These are phyloP conservation scores for Mortierella sp. DNA, from an alignment of 371 early-diverging fungal species.

Conservation along the genomic window DNA sequence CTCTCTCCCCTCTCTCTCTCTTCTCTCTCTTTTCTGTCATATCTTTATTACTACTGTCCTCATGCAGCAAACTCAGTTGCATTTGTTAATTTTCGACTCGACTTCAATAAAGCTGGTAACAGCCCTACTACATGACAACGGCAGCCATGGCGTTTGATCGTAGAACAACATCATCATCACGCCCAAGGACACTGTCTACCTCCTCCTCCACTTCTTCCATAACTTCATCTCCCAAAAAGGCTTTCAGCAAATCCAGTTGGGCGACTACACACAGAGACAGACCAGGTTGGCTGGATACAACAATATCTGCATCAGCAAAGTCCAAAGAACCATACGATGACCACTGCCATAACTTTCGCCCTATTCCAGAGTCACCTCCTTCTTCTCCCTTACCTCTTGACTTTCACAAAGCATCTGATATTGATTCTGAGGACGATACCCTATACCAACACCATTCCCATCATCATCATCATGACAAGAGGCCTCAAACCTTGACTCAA, in stretches of 20 bases:
- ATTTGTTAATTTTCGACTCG: neutral
- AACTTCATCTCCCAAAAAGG: constrained; percentile 2
- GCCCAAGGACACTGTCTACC: neutral
- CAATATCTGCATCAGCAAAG: neutral
- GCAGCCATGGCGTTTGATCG: neutral
- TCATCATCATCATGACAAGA: neutral
- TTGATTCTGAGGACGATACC: neutral
- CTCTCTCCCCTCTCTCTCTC: neutral
- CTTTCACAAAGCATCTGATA: constrained; percentile 1
- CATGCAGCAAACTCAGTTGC: neutral
- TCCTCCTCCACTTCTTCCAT: constrained; percentile 13
- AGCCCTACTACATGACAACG: constrained; percentile 1
- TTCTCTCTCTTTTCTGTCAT: neutral
- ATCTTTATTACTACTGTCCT: neutral
- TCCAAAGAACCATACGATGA: neutral
- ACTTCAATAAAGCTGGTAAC: neutral
- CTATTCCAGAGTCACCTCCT: constrained; percentile 23
- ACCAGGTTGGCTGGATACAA: constrained; percentile 17
- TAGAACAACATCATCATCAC: neutral
- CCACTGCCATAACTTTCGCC: neutral
- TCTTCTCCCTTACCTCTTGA: constrained; percentile 31
- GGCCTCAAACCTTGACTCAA: neutral
- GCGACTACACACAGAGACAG: constrained; percentile 7
- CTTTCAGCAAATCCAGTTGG: constrained; percentile 8
- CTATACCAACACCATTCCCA: neutral